phyloP scores from a whole-genome alignment of 257 asterid genomes.

The Plantago elongata region DNA sequence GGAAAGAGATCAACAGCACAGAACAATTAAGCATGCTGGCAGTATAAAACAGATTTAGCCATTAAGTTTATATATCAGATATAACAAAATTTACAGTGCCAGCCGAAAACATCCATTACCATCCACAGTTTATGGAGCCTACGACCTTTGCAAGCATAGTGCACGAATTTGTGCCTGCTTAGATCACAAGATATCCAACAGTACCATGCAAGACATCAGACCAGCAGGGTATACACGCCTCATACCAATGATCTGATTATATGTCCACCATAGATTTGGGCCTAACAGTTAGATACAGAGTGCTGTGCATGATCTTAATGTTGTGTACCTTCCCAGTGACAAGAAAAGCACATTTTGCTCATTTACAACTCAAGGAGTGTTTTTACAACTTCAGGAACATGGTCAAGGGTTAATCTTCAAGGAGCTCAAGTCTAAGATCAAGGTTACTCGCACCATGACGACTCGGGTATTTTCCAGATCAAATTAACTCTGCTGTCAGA shows the following conservation, averaged over 20 bases:
- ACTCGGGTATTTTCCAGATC: not conserved
- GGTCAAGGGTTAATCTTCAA: constrained; percentile 14
- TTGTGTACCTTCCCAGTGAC: constrained; percentile 4
- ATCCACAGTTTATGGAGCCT: constrained; percentile 7
- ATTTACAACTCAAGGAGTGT: not conserved
- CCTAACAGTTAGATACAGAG: constrained; percentile 9
- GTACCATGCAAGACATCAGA: constrained; percentile 2
- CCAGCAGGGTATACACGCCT: constrained; percentile 22
- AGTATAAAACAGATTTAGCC: too few species aligned
- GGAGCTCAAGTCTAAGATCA: constrained; percentile 14
- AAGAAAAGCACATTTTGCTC: not conserved
- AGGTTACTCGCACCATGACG: constrained; percentile 17
- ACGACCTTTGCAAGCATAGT: constrained; percentile 1
- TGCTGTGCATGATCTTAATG: not conserved
- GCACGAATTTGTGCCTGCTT: constrained; percentile 4
- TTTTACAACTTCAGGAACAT: constrained; percentile 10
- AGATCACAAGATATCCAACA: constrained; percentile 18
- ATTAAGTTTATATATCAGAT: not conserved
- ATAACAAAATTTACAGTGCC: constrained; percentile 23
- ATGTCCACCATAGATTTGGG: constrained; percentile 19
- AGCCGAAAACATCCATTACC: constrained; percentile 19
- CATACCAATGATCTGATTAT: constrained; percentile 17
- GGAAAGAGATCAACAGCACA: too few species aligned
- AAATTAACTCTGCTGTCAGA: constrained; percentile 8
- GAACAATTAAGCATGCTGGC: too few species aligned